These are phyloP conservation scores for Colletotrichum sp. DNA, from an alignment of 2,329 filamentous ascomycete genomes.

Conservation along the genomic window DNA sequence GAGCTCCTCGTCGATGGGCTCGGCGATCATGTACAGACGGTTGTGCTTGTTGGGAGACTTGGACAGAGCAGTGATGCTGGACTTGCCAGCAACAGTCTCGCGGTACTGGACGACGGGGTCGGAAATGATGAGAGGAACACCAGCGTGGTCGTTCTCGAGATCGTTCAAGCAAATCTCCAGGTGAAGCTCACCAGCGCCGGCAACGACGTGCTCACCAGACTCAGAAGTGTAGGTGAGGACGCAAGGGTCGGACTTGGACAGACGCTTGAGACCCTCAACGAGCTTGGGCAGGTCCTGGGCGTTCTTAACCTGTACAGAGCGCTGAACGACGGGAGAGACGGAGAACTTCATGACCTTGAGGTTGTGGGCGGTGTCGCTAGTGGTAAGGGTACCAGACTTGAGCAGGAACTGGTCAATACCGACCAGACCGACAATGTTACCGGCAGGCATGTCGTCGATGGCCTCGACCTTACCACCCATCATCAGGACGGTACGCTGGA, in stretches of 20 bases:
- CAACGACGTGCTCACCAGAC: conserved; percentile 98
- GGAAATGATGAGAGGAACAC: conserved; percentile 96
- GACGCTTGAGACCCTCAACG: conserved; percentile 99
- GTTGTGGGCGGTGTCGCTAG: conserved; percentile 97
- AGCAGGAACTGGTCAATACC: conserved; percentile 99
- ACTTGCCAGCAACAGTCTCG: conserved; percentile 86
- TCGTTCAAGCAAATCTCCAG: conserved; percentile 99
- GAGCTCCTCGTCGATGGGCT: conserved; percentile 92
- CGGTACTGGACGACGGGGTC: conserved; percentile 99
- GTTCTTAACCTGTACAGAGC: conserved; percentile 99
- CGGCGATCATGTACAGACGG: conserved; percentile 95
- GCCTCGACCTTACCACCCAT: conserved; percentile 99
- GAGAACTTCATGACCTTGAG: conserved; percentile 99
- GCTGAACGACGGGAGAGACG: conserved; percentile 97
- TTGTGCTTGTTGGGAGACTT: conserved; percentile 99
- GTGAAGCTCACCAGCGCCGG: conserved; percentile 98
- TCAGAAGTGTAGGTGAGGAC: conserved; percentile 88
- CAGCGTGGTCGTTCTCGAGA: conserved; percentile 98
- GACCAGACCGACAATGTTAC: conserved; percentile 99
- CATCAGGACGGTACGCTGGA: conserved; percentile 99
- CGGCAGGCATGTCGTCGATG: conserved; percentile 97
- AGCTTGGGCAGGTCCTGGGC: conserved; percentile 99
- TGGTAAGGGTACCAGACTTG: conserved; percentile 99
- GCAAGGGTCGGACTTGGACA: conserved; percentile 99
- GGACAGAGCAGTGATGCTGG: conserved; percentile 94